A percentile compares a stretch with the other conserved stretches of the same genome.
phyloP scores from a whole-genome alignment of 345 rosid genomes.

The Murraya paniculata region DNA sequence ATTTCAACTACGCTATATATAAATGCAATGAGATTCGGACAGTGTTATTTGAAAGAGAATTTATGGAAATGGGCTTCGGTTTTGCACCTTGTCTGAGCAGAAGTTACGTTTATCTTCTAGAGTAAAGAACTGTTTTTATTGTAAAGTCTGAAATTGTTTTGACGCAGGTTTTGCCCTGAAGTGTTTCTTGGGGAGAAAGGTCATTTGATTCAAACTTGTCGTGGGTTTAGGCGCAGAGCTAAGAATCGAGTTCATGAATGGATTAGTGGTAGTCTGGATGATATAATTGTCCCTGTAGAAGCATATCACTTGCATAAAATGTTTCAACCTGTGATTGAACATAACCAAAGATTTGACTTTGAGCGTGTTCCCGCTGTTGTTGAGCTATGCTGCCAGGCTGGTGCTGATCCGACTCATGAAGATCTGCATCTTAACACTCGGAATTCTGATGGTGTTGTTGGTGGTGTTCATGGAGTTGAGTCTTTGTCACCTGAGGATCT shows the following conservation, averaged over 20 bases:
- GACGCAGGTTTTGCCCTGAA: constrained; percentile 78
- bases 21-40: background rate
- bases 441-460: constrained; percentile 7
- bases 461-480: constrained; percentile 31
- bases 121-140: background rate
- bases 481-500: constrained; percentile 41
- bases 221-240: constrained; percentile 56
- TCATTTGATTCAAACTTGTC: constrained; percentile 78
- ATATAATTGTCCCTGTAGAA: constrained; percentile 70
- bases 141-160: background rate
- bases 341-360: constrained; percentile 68
- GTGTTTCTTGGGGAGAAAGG: constrained; percentile 78
- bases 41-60: background rate
- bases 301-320: constrained; percentile 52
- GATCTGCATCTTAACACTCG: constrained; percentile 19
- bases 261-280: constrained; percentile 62
- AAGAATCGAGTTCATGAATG: constrained; percentile 79
- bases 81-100: background rate
- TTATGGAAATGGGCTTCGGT: background rate
- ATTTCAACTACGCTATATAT: background rate
- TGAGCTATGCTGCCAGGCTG: constrained; percentile 89
- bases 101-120: background rate
- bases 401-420: constrained; percentile 42
- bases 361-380: constrained; percentile 76
- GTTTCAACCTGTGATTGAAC: constrained; percentile 67